Percentiles rank a stretch among this genome's conserved stretches.
Evolutionary conservation across 352 stramenopile species (phyloP).

Genomic region (Plasmopara halstedii): DNA sequence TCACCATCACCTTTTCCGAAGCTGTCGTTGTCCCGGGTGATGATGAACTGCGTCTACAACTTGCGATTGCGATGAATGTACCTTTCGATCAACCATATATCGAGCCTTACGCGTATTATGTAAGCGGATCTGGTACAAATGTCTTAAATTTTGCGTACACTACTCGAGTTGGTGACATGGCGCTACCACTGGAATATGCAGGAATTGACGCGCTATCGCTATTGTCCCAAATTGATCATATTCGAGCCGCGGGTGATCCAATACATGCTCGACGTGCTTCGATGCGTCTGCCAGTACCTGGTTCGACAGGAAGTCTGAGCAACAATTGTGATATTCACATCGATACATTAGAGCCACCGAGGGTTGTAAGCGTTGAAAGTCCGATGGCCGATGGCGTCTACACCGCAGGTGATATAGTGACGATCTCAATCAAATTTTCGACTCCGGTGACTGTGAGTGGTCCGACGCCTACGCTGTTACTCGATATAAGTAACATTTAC

Average conservation of each 20-base stretch:
- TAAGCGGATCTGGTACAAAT: slow-evolving; percentile 27
- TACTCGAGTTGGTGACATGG: slow-evolving; percentile 36
- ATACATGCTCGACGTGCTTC: slow-evolving; percentile 26
- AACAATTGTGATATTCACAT: slow-evolving; percentile 60
- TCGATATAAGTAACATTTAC: slow-evolving; percentile 22
- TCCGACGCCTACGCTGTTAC: slow-evolving; percentile 21
- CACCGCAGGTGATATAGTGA: slow-evolving; percentile 44
- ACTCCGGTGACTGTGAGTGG: slow-evolving; percentile 41
- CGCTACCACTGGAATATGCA: slow-evolving; percentile 48
- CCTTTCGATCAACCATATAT: background rate
- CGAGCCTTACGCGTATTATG: slow-evolving; percentile 26
- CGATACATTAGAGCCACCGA: slow-evolving; percentile 46
- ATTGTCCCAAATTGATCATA: background rate
- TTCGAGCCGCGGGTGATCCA: slow-evolving; percentile 16
- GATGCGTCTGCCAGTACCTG: slow-evolving; percentile 33
- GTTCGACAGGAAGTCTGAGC: slow-evolving; percentile 43
- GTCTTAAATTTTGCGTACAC: slow-evolving; percentile 36
- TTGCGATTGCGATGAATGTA: slow-evolving; percentile 34
- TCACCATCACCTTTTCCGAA: slow-evolving; percentile 52
- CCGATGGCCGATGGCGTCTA: slow-evolving; percentile 44
- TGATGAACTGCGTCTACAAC: slow-evolving; percentile 21
- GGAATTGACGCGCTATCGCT: slow-evolving; percentile 44
- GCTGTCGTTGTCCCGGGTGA: slow-evolving; percentile 23
- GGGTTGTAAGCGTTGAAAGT: slow-evolving; percentile 41
- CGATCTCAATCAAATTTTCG: slow-evolving; percentile 40